Percentiles rank a stretch among this genome's conserved stretches.
These are phyloP conservation scores for Neoscytalidium dimidiatum DNA, from an alignment of 2,329 filamentous ascomycete species.

Conservation along the genomic window DNA sequence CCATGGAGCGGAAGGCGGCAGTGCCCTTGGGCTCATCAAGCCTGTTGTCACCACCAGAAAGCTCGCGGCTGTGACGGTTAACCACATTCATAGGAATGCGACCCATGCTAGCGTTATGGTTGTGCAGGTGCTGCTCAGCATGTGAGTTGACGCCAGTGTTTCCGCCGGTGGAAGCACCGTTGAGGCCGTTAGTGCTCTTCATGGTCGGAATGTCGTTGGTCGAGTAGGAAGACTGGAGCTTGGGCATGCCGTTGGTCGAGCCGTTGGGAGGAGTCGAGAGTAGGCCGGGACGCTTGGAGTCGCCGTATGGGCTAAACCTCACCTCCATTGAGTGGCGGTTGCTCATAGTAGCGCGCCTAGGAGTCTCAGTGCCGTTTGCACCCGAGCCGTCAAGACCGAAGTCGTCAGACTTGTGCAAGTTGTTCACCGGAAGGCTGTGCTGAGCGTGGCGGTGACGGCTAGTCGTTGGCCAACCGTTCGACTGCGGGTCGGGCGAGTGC, in stretches of 20 bases:
- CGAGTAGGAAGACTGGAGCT: constrained; percentile 86
- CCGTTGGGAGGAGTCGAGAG: constrained; percentile 62
- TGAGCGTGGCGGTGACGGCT: constrained; percentile 67
- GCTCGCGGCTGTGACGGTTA: constrained; percentile 70
- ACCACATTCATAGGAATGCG: constrained; percentile 71
- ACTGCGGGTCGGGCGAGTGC: constrained; percentile 59
- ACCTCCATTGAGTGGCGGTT: constrained; percentile 53
- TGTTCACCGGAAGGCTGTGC: constrained; percentile 61
- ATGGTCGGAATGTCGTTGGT: constrained; percentile 85
- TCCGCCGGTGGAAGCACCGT: constrained; percentile 32
- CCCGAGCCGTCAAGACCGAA: constrained; percentile 24
- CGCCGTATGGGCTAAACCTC: constrained; percentile 40
- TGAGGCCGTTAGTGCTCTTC: constrained; percentile 64
- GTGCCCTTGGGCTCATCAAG: constrained; percentile 40
- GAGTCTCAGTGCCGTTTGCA: constrained; percentile 31
- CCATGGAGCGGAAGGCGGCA: constrained; percentile 59
- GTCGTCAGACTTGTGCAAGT: constrained; percentile 45
- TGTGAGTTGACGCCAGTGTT: constrained; percentile 48
- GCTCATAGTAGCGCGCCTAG: constrained; percentile 31
- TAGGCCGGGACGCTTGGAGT: constrained; percentile 48
- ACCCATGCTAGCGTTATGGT: constrained; percentile 81
- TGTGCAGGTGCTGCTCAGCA: constrained; percentile 60
- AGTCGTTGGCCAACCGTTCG: constrained; percentile 55
- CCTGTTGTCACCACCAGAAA: constrained; percentile 52
- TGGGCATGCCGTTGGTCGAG: constrained; percentile 63